Conservation (phyloP, 257 asterid genomes). For the Avicennia marina region DNA sequence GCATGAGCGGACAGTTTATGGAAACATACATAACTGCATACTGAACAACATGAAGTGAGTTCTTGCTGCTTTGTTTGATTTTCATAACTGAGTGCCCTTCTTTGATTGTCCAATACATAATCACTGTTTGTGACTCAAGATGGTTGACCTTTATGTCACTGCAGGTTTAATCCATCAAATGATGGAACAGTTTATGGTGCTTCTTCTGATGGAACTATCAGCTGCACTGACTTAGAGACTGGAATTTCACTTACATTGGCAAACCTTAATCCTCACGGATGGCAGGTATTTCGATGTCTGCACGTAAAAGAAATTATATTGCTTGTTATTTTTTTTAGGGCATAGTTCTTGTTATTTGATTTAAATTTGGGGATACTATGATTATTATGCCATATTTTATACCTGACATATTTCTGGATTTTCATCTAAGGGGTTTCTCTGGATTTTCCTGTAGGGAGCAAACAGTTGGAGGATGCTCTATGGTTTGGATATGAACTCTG, state of each 20-base stretch:
- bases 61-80: background rate
- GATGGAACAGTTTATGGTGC: constrained; percentile 82
- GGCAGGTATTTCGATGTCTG: constrained; percentile 58
- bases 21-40: constrained; percentile 73
- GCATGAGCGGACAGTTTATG: constrained; percentile 78
- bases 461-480: constrained; percentile 90
- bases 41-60: constrained; percentile 92
- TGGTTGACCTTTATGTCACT: background rate
- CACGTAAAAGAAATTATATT: background rate
- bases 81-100: constrained; percentile 3
- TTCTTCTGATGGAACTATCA: constrained; percentile 92
- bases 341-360: too few species aligned
- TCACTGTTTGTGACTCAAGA: too few species aligned
- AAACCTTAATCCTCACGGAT: constrained; percentile 92
- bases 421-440: constrained; percentile 12
- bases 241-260: constrained; percentile 66
- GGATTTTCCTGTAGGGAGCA: constrained; percentile 59
- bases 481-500: constrained; percentile 82
- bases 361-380: too few species aligned
- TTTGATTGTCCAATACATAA: constrained; percentile 2
- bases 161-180: constrained; percentile 67
- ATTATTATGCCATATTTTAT: constrained; percentile 2
- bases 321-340: too few species aligned
- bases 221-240: constrained; percentile 90
- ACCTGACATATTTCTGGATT: background rate